A percentile compares a stretch with the other conserved stretches of the same genome.
These are phyloP conservation scores for Phytophthora ramorum DNA, from an alignment of 352 stramenopile species.

Conservation along the genomic window DNA sequence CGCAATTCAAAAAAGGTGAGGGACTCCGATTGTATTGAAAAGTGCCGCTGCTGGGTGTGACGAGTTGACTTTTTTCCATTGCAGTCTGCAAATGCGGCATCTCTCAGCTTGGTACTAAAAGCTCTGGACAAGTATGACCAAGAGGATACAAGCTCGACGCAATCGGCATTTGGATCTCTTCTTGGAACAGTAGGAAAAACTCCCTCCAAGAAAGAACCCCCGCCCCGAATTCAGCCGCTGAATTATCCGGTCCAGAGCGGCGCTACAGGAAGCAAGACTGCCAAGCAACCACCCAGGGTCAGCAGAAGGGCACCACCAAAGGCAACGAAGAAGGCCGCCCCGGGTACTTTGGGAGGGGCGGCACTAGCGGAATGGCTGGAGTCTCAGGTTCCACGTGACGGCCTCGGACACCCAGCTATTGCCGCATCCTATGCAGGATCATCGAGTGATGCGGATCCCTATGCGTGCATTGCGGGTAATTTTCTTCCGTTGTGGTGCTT, in stretches of 20 bases:
- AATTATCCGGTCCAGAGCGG: conserved; percentile 28
- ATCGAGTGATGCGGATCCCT: conserved; percentile 14
- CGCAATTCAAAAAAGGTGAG: conserved; percentile 55
- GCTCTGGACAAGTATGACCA: conserved; percentile 71
- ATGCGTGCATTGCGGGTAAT: conserved; percentile 45
- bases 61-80: conserved; percentile 11
- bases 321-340: conserved; percentile 17
- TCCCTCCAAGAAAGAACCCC: conserved; percentile 16
- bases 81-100: conserved; percentile 41
- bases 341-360: conserved; percentile 31
- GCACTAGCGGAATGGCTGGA: conserved; percentile 59
- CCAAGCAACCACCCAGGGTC: conserved; percentile 10
- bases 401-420: conserved; percentile 54
- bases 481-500: conserved; percentile 84
- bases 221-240: conserved; percentile 16
- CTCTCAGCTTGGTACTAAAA: conserved; percentile 63
- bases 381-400: conserved; percentile 46
- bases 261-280: conserved; percentile 1
- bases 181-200: conserved; percentile 27
- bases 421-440: conserved; percentile 12
- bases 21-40: not conserved
- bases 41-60: not conserved
- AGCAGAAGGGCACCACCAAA: conserved; percentile 20
- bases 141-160: conserved; percentile 32
- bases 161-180: conserved; percentile 38